A percentile compares a stretch with the other conserved stretches of the same genome.
Conservation (phyloP, 2,329 filamentous ascomycete genomes). For the Aspergillus cejpii region DNA sequence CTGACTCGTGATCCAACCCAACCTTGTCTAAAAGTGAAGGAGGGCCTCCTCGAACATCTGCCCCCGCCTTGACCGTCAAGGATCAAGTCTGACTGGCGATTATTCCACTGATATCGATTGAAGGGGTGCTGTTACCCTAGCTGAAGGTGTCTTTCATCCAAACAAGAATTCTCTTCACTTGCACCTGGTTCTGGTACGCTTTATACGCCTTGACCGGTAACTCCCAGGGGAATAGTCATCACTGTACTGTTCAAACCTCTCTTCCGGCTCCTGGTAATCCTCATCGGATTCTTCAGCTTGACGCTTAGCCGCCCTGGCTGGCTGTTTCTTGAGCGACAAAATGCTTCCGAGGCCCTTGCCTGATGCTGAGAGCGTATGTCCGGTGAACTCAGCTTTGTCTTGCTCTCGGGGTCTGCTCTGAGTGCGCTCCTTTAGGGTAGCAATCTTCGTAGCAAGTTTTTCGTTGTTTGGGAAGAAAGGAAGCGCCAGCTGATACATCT, state of each 20-base stretch:
- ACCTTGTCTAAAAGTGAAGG: too few species aligned
- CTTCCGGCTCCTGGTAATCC: slow-evolving; percentile 24
- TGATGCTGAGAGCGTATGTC: slow-evolving; percentile 14
- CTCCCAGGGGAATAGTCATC: slow-evolving; percentile 27
- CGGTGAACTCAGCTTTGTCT: slow-evolving; percentile 12
- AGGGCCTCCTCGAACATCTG: slow-evolving; percentile 30
- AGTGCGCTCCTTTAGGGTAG: slow-evolving; percentile 47
- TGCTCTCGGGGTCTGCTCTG: slow-evolving; percentile 21
- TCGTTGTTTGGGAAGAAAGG: slow-evolving; percentile 80
- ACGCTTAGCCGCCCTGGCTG: slow-evolving; percentile 22
- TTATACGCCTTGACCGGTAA: slow-evolving; percentile 22
- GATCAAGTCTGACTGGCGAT: not conserved
- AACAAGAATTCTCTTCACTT: slow-evolving; percentile 14
- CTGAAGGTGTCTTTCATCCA: slow-evolving; percentile 26
- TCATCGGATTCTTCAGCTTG: slow-evolving; percentile 28
- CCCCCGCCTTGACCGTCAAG: not conserved
- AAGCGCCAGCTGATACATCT: slow-evolving; percentile 78
- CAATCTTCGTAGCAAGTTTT: slow-evolving; percentile 59
- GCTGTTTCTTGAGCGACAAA: slow-evolving; percentile 28
- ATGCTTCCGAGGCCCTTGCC: slow-evolving; percentile 29
- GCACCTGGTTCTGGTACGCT: slow-evolving; percentile 23
- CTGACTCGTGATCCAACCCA: too few species aligned
- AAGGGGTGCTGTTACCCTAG: slow-evolving; percentile 20
- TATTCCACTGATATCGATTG: too few species aligned
- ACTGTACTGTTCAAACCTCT: slow-evolving; percentile 21